Percentiles rank a stretch among this genome's conserved stretches.
Conservation (phyloP, 164 flowering plant species). For the Stephania japonica region DNA sequence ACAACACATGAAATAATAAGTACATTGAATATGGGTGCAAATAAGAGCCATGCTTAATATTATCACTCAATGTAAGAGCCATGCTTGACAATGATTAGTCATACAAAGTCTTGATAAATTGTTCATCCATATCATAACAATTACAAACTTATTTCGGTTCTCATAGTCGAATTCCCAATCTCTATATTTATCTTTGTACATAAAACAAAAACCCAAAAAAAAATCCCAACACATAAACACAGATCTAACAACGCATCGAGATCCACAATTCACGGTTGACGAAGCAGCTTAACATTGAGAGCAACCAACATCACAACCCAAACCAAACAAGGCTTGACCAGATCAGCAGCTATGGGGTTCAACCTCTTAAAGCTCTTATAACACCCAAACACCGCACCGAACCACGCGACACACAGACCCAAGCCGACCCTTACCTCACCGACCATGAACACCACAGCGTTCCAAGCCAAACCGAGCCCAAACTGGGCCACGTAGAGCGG, state of each 20-base stretch:
- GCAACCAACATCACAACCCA: conserved; percentile 43
- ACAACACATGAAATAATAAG: no score
- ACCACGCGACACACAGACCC: conserved; percentile 30
- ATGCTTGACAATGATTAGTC: no score
- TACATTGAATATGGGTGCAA: no score
- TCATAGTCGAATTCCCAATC: no score
- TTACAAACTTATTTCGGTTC: no score
- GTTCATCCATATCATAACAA: no score
- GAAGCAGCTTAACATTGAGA: conserved; percentile 47
- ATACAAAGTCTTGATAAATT: no score
- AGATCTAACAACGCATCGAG: background rate
- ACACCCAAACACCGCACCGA: conserved; percentile 43
- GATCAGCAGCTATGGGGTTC: conserved; percentile 60
- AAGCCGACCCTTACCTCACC: conserved; percentile 44
- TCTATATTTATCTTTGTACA: no score
- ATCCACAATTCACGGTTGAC: background rate
- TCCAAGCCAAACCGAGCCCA: conserved; percentile 43
- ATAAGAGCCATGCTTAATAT: no score
- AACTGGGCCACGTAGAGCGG: conserved; percentile 40
- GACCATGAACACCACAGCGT: conserved; percentile 44
- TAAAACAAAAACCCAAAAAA: no score
- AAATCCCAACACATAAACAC: background rate
- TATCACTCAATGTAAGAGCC: no score
- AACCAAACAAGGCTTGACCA: conserved; percentile 60
- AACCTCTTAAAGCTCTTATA: conserved; percentile 29